Conservation (phyloP, 352 stramenopile genomes). For the Elongisporangium senticosum region DNA sequence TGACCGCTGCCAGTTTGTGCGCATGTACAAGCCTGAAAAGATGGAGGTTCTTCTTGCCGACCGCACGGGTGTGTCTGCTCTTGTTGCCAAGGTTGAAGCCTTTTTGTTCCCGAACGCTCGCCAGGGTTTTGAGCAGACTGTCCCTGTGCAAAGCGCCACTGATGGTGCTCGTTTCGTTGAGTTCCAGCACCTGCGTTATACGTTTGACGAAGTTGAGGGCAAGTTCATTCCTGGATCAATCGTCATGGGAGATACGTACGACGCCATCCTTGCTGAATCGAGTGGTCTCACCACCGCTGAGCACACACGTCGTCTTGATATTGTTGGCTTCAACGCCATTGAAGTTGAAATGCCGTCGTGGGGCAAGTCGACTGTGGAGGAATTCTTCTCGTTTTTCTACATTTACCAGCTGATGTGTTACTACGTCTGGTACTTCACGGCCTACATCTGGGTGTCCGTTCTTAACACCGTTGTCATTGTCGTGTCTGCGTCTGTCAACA, state of each 20-base stretch:
- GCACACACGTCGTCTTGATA: conserved; percentile 27
- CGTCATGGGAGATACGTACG: conserved; percentile 36
- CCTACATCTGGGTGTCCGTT: conserved; percentile 53
- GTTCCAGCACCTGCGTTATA: conserved; percentile 65
- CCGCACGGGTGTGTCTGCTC: conserved; percentile 44
- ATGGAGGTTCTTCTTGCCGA: conserved; percentile 55
- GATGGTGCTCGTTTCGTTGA: conserved; percentile 41
- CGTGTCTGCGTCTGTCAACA: conserved; percentile 48
- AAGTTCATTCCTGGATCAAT: conserved; percentile 50
- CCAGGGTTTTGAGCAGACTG: conserved; percentile 46
- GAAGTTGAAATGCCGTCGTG: conserved; percentile 58
- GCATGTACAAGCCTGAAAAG: conserved; percentile 53
- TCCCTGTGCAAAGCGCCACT: conserved; percentile 28
- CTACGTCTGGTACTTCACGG: conserved; percentile 73
- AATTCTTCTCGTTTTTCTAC: conserved; percentile 73
- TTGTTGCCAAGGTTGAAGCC: conserved; percentile 46
- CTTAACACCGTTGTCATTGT: conserved; percentile 63
- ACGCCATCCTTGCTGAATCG: conserved; percentile 38
- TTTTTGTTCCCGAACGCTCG: conserved; percentile 33
- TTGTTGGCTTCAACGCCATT: conserved; percentile 58
- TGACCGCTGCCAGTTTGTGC: conserved; percentile 39
- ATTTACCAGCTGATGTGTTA: conserved; percentile 87
- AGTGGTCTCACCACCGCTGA: conserved; percentile 39
- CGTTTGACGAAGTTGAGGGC: conserved; percentile 34
- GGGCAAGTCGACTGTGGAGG: conserved; percentile 41